Base-by-base conservation (phyloP, 2,329 filamentous ascomycete species). In the Colletotrichum cuscutae region DNA sequence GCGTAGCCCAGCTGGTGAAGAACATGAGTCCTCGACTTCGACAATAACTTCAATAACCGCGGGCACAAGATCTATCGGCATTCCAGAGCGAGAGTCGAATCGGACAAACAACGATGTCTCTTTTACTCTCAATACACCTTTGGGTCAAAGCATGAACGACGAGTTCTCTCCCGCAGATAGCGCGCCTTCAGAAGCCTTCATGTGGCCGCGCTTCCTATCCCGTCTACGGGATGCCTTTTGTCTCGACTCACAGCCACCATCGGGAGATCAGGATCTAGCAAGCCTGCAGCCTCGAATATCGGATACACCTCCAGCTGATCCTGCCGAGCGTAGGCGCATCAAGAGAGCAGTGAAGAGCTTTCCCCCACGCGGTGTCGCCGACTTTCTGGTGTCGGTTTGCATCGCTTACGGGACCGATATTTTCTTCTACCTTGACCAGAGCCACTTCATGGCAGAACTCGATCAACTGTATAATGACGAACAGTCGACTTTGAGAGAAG, bases 381-480 rank as follows among this genome's bases (percentile, higher is more conserved):
- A 80, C 32, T 80, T 80, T 49, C 72, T 80, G 5, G 53, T 80
- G 1, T 77, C 78, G 1, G 78, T 80, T 13, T 80, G 77, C 68
- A 78, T 80, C 3, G 75, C 76, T 9, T 77, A 79, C 54, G 77
- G 75, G 12, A 77, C 74, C 1, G 79, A 80, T 57, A 65, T 65
- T 2, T 80, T 80, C 74, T 79, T 79, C 73, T 80, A 80, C 69
- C 79, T 79, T 49, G 77, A 80, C 28, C 79, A 80, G 64, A 69
- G 74, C 1, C 74, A 78, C 19, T 74, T 80, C 19, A 52, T 74
- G 7, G 60, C 67, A 0, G 78, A 80, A 49, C 71, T 80, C 5
- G 75, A 77, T 28, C 56, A 75, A 7, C 79, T 80, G 54, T 80
- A 80, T 61, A 75, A 53, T 3, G 66, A 79, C 7, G 42, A 71